phyloP scores from a whole-genome alignment of 257 asterid genomes.

The Forsythia viridissima region DNA sequence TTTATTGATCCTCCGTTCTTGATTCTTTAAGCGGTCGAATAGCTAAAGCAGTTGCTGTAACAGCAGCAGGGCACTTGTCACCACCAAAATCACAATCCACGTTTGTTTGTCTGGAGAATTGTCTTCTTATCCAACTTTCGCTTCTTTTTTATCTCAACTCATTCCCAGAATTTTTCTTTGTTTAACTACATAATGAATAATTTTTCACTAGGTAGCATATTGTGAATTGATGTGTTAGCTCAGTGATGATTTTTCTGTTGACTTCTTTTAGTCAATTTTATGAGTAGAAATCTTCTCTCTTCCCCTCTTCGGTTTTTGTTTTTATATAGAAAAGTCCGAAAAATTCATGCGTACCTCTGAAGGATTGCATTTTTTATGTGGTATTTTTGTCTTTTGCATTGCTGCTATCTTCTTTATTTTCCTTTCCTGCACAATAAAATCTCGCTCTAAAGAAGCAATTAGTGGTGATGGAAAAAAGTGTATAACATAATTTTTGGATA shows the following conservation, averaged over 20 bases:
- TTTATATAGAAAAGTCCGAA: too few relatives aligned
- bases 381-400: constrained; percentile 37
- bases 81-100: too few relatives aligned
- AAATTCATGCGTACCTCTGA: constrained; percentile 36
- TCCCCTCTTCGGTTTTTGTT: background rate
- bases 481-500: background rate
- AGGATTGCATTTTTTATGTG: constrained; percentile 45
- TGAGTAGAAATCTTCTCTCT: background rate
- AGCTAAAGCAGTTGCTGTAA: too few relatives aligned
- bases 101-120: too few relatives aligned
- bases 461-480: background rate
- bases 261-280: background rate
- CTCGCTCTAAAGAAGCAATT: constrained; percentile 34
- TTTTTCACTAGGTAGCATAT: background rate
- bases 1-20: too few relatives aligned
- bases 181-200: background rate
- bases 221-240: background rate
- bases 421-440: constrained; percentile 33
- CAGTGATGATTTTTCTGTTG: background rate
- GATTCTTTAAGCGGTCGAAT: too few relatives aligned
- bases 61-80: too few relatives aligned
- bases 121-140: too few relatives aligned
- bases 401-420: constrained; percentile 39
- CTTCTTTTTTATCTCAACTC: too few relatives aligned
- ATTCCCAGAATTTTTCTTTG: too few relatives aligned